These are phyloP conservation scores for Wickerhamomyces mucosus DNA, from an alignment of 805 yeast species.

Conservation along the genomic window DNA sequence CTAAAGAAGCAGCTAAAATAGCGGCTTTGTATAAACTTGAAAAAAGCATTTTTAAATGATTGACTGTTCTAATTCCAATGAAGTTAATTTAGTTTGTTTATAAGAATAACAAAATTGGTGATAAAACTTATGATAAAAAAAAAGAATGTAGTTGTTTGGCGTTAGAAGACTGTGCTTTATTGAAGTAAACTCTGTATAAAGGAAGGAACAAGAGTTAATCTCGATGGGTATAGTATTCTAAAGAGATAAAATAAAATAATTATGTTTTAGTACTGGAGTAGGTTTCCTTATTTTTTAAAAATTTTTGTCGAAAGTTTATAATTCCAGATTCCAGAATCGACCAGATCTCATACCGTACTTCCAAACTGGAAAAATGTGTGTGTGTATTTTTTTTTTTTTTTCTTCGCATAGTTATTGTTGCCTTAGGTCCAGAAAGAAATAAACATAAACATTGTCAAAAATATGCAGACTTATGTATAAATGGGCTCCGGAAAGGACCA, in stretches of 20 bases:
- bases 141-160: conserved; percentile 4
- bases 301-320: too few relatives aligned
- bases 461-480: too few relatives aligned
- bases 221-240: conserved; percentile 4
- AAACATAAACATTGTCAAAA: too few relatives aligned
- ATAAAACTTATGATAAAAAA: conserved; percentile 2
- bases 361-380: too few relatives aligned
- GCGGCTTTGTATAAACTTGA: conserved; percentile 29
- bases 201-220: conserved; percentile 23
- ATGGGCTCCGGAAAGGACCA: too few relatives aligned
- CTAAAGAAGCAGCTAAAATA: conserved; percentile 32
- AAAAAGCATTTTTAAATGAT: conserved; percentile 34
- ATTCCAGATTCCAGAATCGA: too few relatives aligned
- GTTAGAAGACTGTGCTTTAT: conserved; percentile 5
- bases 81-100: background rate
- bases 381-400: too few relatives aligned
- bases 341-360: too few relatives aligned
- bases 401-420: too few relatives aligned
- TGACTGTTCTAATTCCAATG: background rate
- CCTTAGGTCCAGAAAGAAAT: too few relatives aligned
- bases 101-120: background rate
- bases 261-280: too few relatives aligned
- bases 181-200: conserved; percentile 19
- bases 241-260: conserved; percentile 1
- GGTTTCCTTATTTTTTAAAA: too few relatives aligned